A percentile compares a stretch with the other conserved stretches of the same genome.
phyloP scores from a whole-genome alignment of 2,329 filamentous ascomycete genomes.

The Claviceps sp. region DNA sequence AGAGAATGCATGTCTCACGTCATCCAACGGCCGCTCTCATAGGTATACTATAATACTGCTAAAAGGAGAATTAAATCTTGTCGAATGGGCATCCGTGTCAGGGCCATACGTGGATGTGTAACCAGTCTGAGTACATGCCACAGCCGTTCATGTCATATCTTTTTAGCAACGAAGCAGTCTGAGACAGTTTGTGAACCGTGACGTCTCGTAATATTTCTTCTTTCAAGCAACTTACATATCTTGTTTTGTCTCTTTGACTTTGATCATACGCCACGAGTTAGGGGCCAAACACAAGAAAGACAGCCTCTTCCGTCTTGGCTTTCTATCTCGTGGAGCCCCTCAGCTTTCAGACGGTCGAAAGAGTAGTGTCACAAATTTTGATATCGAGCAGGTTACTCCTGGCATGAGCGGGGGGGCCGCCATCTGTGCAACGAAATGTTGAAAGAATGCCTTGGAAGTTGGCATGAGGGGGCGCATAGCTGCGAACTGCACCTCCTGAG shows the following conservation, averaged over 20 bases:
- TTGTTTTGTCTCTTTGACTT: background rate
- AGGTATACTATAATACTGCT: background rate
- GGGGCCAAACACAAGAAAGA: background rate
- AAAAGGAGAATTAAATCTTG: background rate
- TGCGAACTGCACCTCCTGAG: too few species aligned
- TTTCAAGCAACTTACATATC: background rate
- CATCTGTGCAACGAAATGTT: background rate
- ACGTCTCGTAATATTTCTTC: background rate
- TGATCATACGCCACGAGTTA: background rate
- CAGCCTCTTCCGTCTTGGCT: background rate
- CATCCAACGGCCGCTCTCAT: background rate
- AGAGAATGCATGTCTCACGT: conserved; percentile 2
- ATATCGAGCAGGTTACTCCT: background rate
- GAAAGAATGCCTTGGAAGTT: too few species aligned
- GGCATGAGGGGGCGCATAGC: too few species aligned
- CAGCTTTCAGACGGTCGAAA: background rate
- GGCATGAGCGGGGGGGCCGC: background rate
- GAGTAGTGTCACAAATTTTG: background rate
- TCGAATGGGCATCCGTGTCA: background rate
- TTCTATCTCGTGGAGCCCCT: background rate
- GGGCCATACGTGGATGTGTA: background rate
- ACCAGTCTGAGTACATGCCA: background rate
- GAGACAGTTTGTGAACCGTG: background rate
- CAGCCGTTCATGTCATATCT: background rate
- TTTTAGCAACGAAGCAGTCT: background rate